Percentiles rank a stretch among this genome's conserved stretches.
Conservation (phyloP, 768 basidiomycete species). For the Lactifluus piperatus region DNA sequence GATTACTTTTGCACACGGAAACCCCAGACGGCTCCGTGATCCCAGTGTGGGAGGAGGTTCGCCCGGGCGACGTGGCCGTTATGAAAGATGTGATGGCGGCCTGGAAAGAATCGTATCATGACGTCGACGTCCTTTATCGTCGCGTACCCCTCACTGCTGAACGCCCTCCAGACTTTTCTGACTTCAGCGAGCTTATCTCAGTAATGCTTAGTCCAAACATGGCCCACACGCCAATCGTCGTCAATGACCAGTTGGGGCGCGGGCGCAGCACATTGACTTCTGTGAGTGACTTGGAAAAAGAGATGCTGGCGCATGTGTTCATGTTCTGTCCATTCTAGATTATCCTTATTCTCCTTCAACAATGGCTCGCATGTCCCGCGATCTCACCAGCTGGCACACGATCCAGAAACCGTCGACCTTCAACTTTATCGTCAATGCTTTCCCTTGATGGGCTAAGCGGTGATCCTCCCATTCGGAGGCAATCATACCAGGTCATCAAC, state of each 20-base stretch:
- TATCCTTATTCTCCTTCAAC: conserved; percentile 71
- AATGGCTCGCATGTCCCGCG: conserved; percentile 55
- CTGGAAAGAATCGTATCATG: conserved; percentile 33
- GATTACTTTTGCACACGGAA: conserved; percentile 86
- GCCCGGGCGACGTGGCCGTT: conserved; percentile 59
- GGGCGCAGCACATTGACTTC: conserved; percentile 90
- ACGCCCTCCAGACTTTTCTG: conserved; percentile 63
- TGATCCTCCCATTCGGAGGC: conserved; percentile 31
- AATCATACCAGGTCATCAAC: conserved; percentile 84
- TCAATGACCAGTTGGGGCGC: conserved; percentile 93
- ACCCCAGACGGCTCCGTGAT: conserved; percentile 78
- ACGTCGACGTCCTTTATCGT: conserved; percentile 64
- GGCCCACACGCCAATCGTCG: conserved; percentile 69
- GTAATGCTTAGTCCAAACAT: conserved; percentile 63
- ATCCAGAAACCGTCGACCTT: conserved; percentile 33
- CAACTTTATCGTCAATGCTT: conserved; percentile 33
- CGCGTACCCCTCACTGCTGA: conserved; percentile 94
- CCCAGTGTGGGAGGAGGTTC: conserved; percentile 92
- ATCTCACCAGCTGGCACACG: conserved; percentile 33
- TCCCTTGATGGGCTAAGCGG: conserved; percentile 27
- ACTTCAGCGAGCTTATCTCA: conserved; percentile 69
- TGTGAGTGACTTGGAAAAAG: conserved; percentile 31
- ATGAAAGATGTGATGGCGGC: conserved; percentile 83
- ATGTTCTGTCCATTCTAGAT: conserved; percentile 37
- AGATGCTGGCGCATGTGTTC: not conserved